phyloP scores from a whole-genome alignment of 345 rosid genomes.

The Leavenworthia alabamica region DNA sequence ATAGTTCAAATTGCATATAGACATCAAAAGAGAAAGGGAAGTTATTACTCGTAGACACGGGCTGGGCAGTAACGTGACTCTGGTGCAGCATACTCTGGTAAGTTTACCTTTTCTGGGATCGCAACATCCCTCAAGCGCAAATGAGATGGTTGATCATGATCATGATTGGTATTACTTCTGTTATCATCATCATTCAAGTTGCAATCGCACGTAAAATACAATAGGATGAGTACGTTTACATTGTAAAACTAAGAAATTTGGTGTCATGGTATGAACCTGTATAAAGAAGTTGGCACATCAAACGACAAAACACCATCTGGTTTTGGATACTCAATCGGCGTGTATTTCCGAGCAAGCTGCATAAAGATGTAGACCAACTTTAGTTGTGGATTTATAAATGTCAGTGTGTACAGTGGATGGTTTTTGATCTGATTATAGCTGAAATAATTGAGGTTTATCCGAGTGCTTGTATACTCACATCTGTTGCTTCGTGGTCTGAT shows the following conservation, averaged over 20 bases:
- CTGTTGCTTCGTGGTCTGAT: constrained; percentile 84
- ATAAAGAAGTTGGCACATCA: constrained; percentile 82
- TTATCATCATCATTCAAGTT: constrained; percentile 14
- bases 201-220: neutral
- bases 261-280: constrained; percentile 51
- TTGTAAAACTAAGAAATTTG: neutral
- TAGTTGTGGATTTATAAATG: neutral
- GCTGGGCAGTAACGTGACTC: constrained; percentile 95
- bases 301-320: constrained; percentile 86
- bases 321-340: constrained; percentile 66
- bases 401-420: neutral
- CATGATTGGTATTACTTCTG: constrained; percentile 97
- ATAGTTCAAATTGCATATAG: neutral
- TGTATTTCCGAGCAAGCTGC: constrained; percentile 61
- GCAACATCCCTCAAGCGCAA: constrained; percentile 61
- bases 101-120: constrained; percentile 67
- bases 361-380: neutral
- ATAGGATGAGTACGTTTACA: neutral
- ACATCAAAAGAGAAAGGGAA: neutral
- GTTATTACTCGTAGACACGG: constrained; percentile 83
- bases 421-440: neutral
- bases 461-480: constrained; percentile 49
- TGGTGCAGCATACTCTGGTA: constrained; percentile 75
- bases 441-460: neutral
- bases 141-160: constrained; percentile 91